Percentiles rank a stretch among this genome's conserved stretches.
Evolutionary conservation across 2,329 filamentous ascomycete genomes (phyloP).

Genomic region (Claviceps sp.): DNA sequence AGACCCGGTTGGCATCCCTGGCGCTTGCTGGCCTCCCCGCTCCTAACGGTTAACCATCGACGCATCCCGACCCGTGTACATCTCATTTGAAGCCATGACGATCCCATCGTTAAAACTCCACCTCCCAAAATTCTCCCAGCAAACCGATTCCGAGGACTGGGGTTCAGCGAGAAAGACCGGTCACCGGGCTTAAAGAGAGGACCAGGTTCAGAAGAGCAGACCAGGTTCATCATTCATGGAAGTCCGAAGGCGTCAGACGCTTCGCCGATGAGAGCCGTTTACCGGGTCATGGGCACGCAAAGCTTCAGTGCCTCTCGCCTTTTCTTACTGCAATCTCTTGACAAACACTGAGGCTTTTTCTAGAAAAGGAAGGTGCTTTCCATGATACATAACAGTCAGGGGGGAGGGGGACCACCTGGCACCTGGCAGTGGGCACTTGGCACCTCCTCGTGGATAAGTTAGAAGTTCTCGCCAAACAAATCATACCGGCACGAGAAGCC

Average conservation of each 20-base stretch:
- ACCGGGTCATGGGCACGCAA: neutral
- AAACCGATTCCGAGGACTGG: too few species aligned
- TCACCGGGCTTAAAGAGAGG: neutral
- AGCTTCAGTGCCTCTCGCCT: neutral
- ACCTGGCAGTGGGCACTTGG: too few species aligned
- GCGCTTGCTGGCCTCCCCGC: too few species aligned
- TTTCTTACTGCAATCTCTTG: neutral
- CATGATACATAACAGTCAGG: neutral
- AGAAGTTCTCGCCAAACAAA: neutral
- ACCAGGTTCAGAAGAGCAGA: neutral
- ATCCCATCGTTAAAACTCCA: too few species aligned
- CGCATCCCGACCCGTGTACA: too few species aligned
- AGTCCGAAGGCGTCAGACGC: neutral
- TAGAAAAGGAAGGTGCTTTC: constrained; percentile 1
- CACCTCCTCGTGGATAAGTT: neutral
- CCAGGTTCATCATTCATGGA: too few species aligned
- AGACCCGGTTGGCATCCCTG: too few species aligned
- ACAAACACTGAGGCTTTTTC: neutral
- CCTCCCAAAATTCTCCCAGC: too few species aligned
- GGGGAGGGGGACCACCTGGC: neutral
- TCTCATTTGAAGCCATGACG: too few species aligned
- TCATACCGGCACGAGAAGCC: neutral
- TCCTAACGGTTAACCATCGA: too few species aligned
- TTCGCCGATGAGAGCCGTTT: neutral
- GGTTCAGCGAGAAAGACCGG: neutral